phyloP scores from a whole-genome alignment of 257 asterid species.

The Fraxinus excelsior region DNA sequence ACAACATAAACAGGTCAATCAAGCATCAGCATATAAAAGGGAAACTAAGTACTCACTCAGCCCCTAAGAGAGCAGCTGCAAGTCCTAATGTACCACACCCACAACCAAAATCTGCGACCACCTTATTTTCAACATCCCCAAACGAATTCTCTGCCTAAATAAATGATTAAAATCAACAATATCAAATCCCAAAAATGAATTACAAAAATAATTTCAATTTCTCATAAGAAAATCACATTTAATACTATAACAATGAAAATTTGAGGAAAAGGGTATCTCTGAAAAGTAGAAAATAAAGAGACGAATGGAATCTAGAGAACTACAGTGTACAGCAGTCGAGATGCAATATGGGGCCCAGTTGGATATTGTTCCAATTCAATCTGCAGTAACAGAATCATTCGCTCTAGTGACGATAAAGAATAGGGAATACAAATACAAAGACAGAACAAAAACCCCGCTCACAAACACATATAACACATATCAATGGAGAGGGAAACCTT shows the following conservation, averaged over 20 bases:
- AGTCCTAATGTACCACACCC: constrained; percentile 95
- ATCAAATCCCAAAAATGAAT: background rate
- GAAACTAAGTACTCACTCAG: constrained; percentile 51
- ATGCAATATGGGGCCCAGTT: constrained; percentile 96
- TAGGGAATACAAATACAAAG: background rate
- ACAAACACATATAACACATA: background rate
- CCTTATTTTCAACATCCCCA: constrained; percentile 81
- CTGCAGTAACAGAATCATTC: constrained; percentile 34
- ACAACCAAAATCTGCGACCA: constrained; percentile 97
- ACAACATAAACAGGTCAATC: background rate
- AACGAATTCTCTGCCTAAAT: constrained; percentile 82
- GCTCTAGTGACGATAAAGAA: background rate
- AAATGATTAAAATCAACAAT: constrained; percentile 15
- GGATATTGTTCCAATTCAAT: constrained; percentile 95
- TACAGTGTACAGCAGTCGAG: constrained; percentile 89
- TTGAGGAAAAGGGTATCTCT: constrained; percentile 21
- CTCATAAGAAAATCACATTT: background rate
- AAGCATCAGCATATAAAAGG: background rate
- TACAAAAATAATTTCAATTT: background rate
- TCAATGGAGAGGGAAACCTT: constrained; percentile 46
- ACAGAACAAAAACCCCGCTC: background rate
- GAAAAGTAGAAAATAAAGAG: constrained; percentile 1
- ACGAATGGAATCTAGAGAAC: constrained; percentile 11
- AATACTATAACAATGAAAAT: background rate
- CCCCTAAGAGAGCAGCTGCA: constrained; percentile 91